Conservation (phyloP, 352 stramenopile genomes). For the Discostella stelligera region DNA sequence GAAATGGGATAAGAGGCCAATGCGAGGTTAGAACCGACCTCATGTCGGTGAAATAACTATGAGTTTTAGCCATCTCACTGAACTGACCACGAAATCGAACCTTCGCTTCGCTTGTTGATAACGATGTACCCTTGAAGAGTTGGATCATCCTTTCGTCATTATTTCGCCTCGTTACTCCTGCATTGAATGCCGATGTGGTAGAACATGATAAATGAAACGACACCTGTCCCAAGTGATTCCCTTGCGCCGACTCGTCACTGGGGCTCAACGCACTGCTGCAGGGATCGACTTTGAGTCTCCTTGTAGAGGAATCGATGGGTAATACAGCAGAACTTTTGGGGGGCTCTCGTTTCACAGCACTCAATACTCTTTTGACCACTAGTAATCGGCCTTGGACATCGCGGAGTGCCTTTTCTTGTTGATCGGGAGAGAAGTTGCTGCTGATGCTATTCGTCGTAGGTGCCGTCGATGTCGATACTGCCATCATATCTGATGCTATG, state of each 20-base stretch:
- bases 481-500: background rate
- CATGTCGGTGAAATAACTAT: too few relatives aligned
- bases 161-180: too few relatives aligned
- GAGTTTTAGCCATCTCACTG: background rate
- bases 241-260: background rate
- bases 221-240: background rate
- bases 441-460: background rate
- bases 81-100: background rate
- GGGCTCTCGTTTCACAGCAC: background rate
- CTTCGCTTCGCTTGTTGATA: background rate
- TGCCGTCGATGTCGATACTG: background rate
- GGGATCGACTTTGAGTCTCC: background rate
- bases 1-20: background rate
- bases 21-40: too few relatives aligned
- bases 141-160: too few relatives aligned
- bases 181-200: too few relatives aligned
- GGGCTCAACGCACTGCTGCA: background rate
- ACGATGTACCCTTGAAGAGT: background rate
- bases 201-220: too few relatives aligned
- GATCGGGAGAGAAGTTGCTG: background rate
- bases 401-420: background rate
- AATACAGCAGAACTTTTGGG: background rate
- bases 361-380: background rate
- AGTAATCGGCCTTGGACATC: background rate
- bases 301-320: background rate